These are phyloP conservation scores for Wallacemonas collosoma DNA, from an alignment of 208 protist species.

Conservation along the genomic window DNA sequence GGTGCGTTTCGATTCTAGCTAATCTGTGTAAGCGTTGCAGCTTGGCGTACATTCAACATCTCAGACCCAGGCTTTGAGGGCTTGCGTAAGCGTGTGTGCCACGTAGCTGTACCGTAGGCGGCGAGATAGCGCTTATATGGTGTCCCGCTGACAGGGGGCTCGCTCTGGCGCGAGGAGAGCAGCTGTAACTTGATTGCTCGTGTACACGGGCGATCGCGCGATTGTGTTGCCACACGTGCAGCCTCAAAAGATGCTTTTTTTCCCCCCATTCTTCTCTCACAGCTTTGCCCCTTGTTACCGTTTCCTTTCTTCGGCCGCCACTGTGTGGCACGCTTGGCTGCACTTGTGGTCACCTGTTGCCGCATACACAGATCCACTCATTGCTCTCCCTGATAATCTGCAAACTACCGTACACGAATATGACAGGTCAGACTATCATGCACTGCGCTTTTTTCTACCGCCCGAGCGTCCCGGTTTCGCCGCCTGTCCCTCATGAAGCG, in stretches of 20 bases:
- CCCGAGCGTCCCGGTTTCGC: too few relatives aligned
- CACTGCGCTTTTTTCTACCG: too few relatives aligned
- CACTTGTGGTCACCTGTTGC: too few relatives aligned
- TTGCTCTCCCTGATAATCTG: neutral
- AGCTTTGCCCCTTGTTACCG: neutral
- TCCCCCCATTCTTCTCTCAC: neutral
- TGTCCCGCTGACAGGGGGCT: too few relatives aligned
- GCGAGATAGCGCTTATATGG: too few relatives aligned
- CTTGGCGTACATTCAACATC: constrained; percentile 62
- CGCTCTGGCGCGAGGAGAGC: too few relatives aligned
- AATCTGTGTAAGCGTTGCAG: constrained; percentile 78
- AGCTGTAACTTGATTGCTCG: too few relatives aligned
- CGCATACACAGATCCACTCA: neutral
- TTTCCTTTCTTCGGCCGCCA: neutral
- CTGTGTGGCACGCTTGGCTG: neutral
- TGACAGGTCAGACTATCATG: too few relatives aligned
- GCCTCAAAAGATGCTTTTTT: constrained; percentile 20
- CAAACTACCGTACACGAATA: too few relatives aligned
- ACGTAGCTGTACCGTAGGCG: too few relatives aligned
- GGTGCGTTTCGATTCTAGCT: constrained; percentile 42
- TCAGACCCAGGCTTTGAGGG: constrained; percentile 45
- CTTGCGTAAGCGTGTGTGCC: neutral
- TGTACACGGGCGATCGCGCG: too few relatives aligned
- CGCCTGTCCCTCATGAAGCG: too few relatives aligned
- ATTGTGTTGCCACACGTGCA: neutral